Conservation (phyloP, 1,139 yeast species). For the Suhomyces panamericanus region DNA sequence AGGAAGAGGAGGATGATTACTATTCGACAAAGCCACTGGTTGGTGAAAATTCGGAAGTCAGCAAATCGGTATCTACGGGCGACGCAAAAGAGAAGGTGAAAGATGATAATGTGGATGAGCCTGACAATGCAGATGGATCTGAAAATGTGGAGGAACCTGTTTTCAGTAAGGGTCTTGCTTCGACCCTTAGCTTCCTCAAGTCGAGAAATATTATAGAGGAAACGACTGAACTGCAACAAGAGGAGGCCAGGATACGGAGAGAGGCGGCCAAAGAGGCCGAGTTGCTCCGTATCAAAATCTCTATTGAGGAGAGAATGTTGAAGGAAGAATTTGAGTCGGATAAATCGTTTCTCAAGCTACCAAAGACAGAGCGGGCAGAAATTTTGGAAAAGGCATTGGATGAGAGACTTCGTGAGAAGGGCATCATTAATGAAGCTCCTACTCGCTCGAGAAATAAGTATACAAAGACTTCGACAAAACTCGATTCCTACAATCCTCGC, state of each 20-base stretch:
- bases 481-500: conserved; percentile 60
- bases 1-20: conserved; percentile 20
- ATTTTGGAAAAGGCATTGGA: conserved; percentile 33
- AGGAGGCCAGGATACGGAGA: conserved; percentile 23
- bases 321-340: conserved; percentile 42
- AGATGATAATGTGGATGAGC: conserved; percentile 8
- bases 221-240: conserved; percentile 17
- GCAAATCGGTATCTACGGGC: conserved; percentile 3
- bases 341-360: conserved; percentile 29
- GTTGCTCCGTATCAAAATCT: conserved; percentile 32
- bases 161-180: conserved; percentile 52
- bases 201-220: conserved; percentile 39
- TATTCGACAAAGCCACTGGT: background rate
- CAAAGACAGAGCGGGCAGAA: conserved; percentile 31
- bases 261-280: conserved; percentile 36
- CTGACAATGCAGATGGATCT: conserved; percentile 4
- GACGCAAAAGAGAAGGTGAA: conserved; percentile 6
- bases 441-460: conserved; percentile 14
- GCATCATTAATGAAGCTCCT: conserved; percentile 21
- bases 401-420: conserved; percentile 29
- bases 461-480: conserved; percentile 17
- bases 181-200: conserved; percentile 55
- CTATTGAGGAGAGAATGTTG: conserved; percentile 41
- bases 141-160: conserved; percentile 19
- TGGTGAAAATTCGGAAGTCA: conserved; percentile 8